Base-by-base conservation (phyloP, 2,329 filamentous ascomycete species). In the Whalleya microplaca region DNA sequence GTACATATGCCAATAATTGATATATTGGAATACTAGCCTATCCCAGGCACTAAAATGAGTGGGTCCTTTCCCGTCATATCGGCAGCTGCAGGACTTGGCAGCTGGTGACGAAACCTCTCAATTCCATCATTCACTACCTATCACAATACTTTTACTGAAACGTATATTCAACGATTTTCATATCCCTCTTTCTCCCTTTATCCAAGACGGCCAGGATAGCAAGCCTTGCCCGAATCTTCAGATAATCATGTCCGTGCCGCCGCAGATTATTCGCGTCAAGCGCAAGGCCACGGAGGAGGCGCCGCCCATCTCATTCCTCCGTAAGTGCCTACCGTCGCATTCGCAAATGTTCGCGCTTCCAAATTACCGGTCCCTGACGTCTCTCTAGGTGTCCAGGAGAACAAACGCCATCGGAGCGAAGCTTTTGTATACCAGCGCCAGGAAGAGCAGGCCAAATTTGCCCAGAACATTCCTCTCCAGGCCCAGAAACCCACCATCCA, bases 231-330 rank as follows among this genome's bases (percentile, higher is more conserved):
- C 14, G 32, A 14, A 37, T 12, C 6, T 40, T 41, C 40, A 16
- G 10, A 40, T 23, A 61, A 51, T 45, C 51, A 85, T 85, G 83
- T 83, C 83, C 47, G 73, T 84, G 3, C 84, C 83, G 21, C 83
- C 83, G 21, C 79, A 84, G 58, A 73, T 83, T 47, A 86, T 86
- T 70, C 80, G 81, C 55, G 80, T 86, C 62, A 86, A 86, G 76
- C 82, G 84, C 66, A 86, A 86, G 73, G 80, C 81, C 41, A 79
- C 78, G 48, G 80, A 80, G 55, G 76, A 79, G 32, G 73, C 75
- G 12, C 81, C 75, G 12, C 81, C 83, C 2, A 79, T 85, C 48
- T 78, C 82, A 51, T 84, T 83, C 64, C 77, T 86, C 45, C 78
- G 82, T 85, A 66, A 59, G 80, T 73, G 48, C 51, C 32, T 37